Base-by-base conservation (phyloP, 2,329 filamentous ascomycete species). In the Metarhizium sp. region DNA sequence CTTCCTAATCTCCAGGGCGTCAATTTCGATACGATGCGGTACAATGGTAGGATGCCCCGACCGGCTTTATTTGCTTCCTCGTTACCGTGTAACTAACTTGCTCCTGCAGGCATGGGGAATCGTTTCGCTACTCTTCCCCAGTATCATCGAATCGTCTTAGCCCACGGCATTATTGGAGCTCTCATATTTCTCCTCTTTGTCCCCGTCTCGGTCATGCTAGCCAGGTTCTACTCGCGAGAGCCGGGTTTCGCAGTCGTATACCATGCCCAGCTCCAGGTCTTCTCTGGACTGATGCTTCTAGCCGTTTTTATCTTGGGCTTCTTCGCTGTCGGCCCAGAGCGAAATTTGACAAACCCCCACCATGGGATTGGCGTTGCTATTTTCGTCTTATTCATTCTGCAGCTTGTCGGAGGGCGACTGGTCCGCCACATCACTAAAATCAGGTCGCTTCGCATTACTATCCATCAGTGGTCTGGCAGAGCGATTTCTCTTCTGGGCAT, bases 401-500 rank as follows among this genome's bases (percentile, higher is more conserved):
- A 94, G 66, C 79, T 85, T 16, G 64, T 92, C 2, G 85, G 84
- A 32, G 88, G 88, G 3, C 79, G 81, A 53, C 72, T 88, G 45
- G 80, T 91, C 43, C 74, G 72, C 55, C 72, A 77, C 55, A 77
- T 82, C 52, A 71, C 70, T 45, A 74, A 74, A 52, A 71, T 74
- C 36, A 76, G 74, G 52, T 78, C 78, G 18, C 64, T 80, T 14
- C 73, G 80, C 20, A 69, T 77, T 42, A 78, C 88, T 78, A 70
- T 97, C 46, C 94, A 99, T 72, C 88, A 92, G 67, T 96, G 94
- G 90, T 73, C 88, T 18, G 94, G 94, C 18, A 79, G 92, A 56
- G 74, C 81, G 0, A 83, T 92, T 63, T 87, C 88, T 2, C 71
- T 97, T 18, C 76, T 99, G 4, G 94, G 90, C 0, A 85, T 97